Evolutionary conservation across 1,284 basidiomycete genomes (phyloP).

Genomic region (Ceratobasidium sp.): DNA sequence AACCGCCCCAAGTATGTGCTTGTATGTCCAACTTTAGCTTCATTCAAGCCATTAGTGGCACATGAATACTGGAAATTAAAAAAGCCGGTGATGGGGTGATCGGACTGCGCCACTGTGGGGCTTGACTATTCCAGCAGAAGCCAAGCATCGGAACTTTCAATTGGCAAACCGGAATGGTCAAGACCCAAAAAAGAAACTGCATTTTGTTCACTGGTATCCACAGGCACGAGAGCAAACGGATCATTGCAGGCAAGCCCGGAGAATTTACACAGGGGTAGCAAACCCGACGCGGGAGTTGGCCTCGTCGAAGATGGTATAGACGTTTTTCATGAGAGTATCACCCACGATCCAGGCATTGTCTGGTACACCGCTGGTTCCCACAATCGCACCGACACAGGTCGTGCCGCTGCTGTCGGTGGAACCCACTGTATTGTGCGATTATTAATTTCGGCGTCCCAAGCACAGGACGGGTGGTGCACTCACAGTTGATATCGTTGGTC

Average conservation of each 20-base stretch:
- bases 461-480: neutral
- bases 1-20: neutral
- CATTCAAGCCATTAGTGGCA: slow-evolving; percentile 15
- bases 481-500: slow-evolving; percentile 45
- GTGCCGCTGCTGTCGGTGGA: slow-evolving; percentile 31
- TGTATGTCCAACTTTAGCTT: neutral
- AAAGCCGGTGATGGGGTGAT: neutral
- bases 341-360: slow-evolving; percentile 47
- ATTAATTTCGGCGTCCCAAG: slow-evolving; percentile 5
- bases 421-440: slow-evolving; percentile 14
- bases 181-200: slow-evolving; percentile 1
- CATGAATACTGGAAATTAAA: slow-evolving; percentile 2
- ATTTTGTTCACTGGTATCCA: slow-evolving; percentile 1
- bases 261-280: slow-evolving; percentile 40
- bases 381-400: slow-evolving; percentile 46
- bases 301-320: slow-evolving; percentile 47
- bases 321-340: too few species aligned
- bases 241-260: neutral
- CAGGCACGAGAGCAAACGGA: neutral
- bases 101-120: neutral
- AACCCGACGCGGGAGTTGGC: slow-evolving; percentile 45
- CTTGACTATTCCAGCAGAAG: neutral
- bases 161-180: neutral
- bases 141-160: neutral
- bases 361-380: slow-evolving; percentile 32